These are phyloP conservation scores for Erodium trifolium DNA, from an alignment of 441 rosid genomes.

Conservation along the genomic window DNA sequence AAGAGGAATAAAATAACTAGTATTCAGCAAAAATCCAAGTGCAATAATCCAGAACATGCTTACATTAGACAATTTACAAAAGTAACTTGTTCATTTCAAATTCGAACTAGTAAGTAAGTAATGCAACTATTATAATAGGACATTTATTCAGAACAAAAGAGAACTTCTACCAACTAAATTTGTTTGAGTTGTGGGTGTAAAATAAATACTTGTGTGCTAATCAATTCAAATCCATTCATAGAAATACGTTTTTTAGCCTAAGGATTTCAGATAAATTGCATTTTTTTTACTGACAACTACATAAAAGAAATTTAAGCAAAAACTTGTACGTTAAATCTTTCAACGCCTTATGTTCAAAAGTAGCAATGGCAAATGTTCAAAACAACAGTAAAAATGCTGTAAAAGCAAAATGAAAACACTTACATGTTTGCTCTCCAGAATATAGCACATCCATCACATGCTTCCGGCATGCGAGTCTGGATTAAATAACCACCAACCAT, in stretches of 20 bases:
- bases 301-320: not conserved
- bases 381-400: not conserved
- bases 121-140: not conserved
- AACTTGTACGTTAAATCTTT: not conserved
- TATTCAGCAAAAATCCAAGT: not conserved
- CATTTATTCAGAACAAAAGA: not conserved
- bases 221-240: not conserved
- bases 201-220: not conserved
- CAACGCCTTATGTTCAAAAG: not conserved
- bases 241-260: not conserved
- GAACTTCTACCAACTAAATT: not conserved
- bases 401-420: slow-evolving; percentile 19
- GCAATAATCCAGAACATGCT: not conserved
- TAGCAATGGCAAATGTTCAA: slow-evolving; percentile 4
- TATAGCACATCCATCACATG: slow-evolving; percentile 81
- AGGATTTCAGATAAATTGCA: not conserved
- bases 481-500: slow-evolving; percentile 15
- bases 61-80: not conserved
- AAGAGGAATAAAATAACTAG: not conserved
- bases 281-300: not conserved
- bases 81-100: not conserved
- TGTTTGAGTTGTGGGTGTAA: not conserved
- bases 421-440: slow-evolving; percentile 77
- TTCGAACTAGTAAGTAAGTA: not conserved
- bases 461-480: slow-evolving; percentile 84